These are phyloP conservation scores for Pythium insidiosum DNA, from an alignment of 352 stramenopile genomes.

Conservation along the genomic window DNA sequence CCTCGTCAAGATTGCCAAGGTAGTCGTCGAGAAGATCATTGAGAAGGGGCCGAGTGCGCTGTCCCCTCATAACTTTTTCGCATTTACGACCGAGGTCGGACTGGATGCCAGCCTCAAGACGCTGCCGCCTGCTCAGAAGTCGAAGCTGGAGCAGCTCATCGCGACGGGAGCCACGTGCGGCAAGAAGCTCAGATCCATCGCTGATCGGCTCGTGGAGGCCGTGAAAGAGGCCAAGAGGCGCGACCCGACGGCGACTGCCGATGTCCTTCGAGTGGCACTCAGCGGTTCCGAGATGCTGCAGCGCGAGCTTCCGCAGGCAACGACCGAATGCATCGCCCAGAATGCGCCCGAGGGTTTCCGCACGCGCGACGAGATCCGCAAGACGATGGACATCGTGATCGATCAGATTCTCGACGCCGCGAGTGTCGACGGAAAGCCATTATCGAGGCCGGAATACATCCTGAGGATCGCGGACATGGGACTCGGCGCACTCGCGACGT, in stretches of 20 bases:
- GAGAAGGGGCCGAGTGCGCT: constrained; percentile 3
- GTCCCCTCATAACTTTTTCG: constrained; percentile 4
- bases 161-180: constrained; percentile 10
- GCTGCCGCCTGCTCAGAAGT: background rate
- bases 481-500: constrained; percentile 15
- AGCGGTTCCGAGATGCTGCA: background rate
- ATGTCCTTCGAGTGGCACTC: background rate
- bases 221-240: constrained; percentile 10
- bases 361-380: constrained; percentile 4
- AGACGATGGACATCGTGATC: constrained; percentile 28
- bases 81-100: constrained; percentile 4
- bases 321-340: constrained; percentile 6
- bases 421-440: constrained; percentile 18
- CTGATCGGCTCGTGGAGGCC: constrained; percentile 6
- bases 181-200: constrained; percentile 9
- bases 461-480: constrained; percentile 23
- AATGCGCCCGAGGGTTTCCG: constrained; percentile 21
- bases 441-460: constrained; percentile 14
- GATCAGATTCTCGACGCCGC: constrained; percentile 29
- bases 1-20: constrained; percentile 24
- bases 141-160: constrained; percentile 10
- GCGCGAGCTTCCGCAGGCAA: constrained; percentile 1
- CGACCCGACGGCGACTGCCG: constrained; percentile 1
- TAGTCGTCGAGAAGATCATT: constrained; percentile 10
- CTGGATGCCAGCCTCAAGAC: background rate